Conservation (phyloP, 1,284 basidiomycete species). For the Ustilago curta region DNA sequence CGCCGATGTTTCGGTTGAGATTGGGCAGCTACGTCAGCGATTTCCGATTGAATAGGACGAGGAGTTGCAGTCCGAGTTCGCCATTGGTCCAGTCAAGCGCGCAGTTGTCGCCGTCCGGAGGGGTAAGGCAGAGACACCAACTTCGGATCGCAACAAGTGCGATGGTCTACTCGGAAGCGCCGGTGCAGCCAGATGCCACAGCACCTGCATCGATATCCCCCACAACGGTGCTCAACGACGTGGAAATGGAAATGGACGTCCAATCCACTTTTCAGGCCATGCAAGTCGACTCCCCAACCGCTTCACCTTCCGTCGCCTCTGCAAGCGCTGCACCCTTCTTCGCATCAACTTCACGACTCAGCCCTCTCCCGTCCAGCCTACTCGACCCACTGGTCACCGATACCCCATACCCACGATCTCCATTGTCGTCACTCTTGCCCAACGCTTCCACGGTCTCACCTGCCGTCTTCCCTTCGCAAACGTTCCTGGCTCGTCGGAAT, state of each 20-base stretch:
- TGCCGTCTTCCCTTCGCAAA: slow-evolving; percentile 10
- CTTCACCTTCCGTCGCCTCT: slow-evolving; percentile 17
- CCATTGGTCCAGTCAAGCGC: slow-evolving; percentile 1
- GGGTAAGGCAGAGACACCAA: slow-evolving; percentile 19
- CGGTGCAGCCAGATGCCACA: not conserved
- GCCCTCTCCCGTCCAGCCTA: slow-evolving; percentile 12
- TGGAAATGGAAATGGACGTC: slow-evolving; percentile 39
- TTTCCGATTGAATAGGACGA: slow-evolving; percentile 14
- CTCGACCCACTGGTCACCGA: slow-evolving; percentile 16
- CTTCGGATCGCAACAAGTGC: slow-evolving; percentile 20
- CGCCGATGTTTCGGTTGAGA: slow-evolving; percentile 25
- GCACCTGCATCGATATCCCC: not conserved
- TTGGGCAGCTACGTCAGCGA: slow-evolving; percentile 34
- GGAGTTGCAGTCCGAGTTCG: slow-evolving; percentile 14
- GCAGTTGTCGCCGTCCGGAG: slow-evolving; percentile 16
- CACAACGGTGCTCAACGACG: not conserved
- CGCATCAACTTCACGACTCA: not conserved
- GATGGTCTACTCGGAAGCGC: not conserved
- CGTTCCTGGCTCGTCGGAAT: slow-evolving; percentile 15
- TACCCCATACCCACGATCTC: slow-evolving; percentile 19
- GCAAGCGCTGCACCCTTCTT: slow-evolving; percentile 6
- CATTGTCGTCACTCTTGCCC: slow-evolving; percentile 4
- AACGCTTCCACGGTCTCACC: slow-evolving; percentile 11
- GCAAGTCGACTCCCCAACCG: slow-evolving; percentile 39
- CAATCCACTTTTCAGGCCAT: slow-evolving; percentile 38